Percentiles rank a stretch among this genome's conserved stretches.
Evolutionary conservation across 768 basidiomycete species (phyloP).

Genomic region (Hydnomerulius pinastri): DNA sequence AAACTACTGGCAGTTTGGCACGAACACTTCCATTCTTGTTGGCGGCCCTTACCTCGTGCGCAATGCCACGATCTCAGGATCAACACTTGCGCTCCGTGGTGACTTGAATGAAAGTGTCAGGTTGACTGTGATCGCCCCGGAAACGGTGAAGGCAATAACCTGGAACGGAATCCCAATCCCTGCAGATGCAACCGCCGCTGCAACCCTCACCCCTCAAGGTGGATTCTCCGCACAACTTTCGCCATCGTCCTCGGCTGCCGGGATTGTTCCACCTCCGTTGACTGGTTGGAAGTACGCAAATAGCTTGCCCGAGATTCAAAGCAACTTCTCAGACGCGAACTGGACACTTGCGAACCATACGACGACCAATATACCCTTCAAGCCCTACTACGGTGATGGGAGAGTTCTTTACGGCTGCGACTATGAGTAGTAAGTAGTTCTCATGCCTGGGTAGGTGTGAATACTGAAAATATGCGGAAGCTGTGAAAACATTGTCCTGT

Average conservation of each 20-base stretch:
- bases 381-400: conserved; percentile 73
- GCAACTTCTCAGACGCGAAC: conserved; percentile 55
- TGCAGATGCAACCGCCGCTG: conserved; percentile 36
- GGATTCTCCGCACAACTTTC: conserved; percentile 52
- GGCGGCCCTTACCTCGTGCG: conserved; percentile 69
- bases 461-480: conserved; percentile 36
- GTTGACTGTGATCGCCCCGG: conserved; percentile 66
- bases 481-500: conserved; percentile 81
- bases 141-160: conserved; percentile 49
- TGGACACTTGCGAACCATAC: conserved; percentile 74
- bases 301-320: conserved; percentile 69
- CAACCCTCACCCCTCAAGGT: conserved; percentile 36
- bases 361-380: conserved; percentile 70
- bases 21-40: conserved; percentile 66
- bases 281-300: conserved; percentile 74
- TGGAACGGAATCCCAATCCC: conserved; percentile 68
- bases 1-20: conserved; percentile 74
- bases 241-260: conserved; percentile 29
- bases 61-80: conserved; percentile 47
- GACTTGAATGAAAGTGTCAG: conserved; percentile 63
- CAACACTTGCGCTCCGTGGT: conserved; percentile 61
- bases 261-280: conserved; percentile 49
- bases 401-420: conserved; percentile 84
- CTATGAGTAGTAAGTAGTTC: conserved; percentile 70
- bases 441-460: conserved; percentile 5